A percentile compares a stretch with the other conserved stretches of the same genome.
Conservation (phyloP, 805 yeast species). For the Yarrowia yakushimensis region DNA sequence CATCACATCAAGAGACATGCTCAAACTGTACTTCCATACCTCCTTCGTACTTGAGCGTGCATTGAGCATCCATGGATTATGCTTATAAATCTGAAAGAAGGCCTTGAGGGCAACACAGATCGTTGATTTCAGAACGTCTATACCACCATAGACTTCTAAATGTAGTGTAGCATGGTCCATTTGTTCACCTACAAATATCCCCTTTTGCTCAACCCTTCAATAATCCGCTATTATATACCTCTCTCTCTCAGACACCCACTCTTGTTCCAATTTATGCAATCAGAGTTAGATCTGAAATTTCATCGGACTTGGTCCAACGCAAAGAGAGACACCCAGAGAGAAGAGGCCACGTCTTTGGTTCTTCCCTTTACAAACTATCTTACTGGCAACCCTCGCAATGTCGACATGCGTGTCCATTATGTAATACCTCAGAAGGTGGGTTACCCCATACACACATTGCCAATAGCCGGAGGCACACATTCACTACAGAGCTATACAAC, state of each 20-base stretch:
- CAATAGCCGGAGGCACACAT: too few species aligned
- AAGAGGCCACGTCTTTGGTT: not conserved
- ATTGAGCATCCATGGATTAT: not conserved
- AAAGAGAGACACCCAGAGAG: not conserved
- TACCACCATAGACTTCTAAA: too few species aligned
- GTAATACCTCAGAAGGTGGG: not conserved
- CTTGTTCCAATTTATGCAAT: not conserved
- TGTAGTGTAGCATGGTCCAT: too few species aligned
- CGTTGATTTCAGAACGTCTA: too few species aligned
- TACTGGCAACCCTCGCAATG: too few species aligned
- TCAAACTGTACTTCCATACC: not conserved
- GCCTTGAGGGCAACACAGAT: not conserved
- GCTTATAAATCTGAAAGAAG: not conserved
- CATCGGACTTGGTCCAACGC: not conserved
- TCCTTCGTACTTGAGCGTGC: slow-evolving; percentile 9
- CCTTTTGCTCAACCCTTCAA: too few species aligned
- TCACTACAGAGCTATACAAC: not conserved
- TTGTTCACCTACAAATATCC: too few species aligned
- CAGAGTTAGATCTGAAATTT: not conserved
- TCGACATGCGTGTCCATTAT: not conserved
- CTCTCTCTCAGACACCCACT: too few species aligned
- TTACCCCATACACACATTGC: too few species aligned
- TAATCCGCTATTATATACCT: too few species aligned
- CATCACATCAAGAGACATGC: not conserved
- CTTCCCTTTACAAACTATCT: not conserved